Base-by-base conservation (phyloP, 1,284 basidiomycete genomes). In the Rhodotorula sp. region DNA sequence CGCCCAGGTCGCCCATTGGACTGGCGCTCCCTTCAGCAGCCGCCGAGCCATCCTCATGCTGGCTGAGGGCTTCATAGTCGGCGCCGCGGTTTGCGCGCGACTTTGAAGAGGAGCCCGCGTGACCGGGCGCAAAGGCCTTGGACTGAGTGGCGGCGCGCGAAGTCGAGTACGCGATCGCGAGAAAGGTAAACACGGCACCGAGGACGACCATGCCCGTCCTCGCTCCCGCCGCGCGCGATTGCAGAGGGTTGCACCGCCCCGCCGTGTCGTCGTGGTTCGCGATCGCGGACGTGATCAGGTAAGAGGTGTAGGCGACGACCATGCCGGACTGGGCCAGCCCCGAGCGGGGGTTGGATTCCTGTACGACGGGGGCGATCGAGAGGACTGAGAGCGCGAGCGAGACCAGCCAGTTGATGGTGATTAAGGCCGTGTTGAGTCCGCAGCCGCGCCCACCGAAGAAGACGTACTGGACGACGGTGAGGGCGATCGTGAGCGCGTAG, bases 161-260 rank as follows among this genome's bases (percentile, higher is more conserved):
- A 0, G 96, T 99, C 31, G 94, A 97, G 81, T 98, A 99, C 16
- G 97, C 96, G 77, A 99, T 97, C 4, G 97, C 95, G 60, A 98
- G 83, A 86, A 99, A 98, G 1, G 96, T 99, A 83, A 99, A 97
- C 21, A 94, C 82, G 7, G 93, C 97, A 58, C 96, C 97, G 58
- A 98, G 85, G 39, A 98, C 85, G 48, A 96, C 89, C 2, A 93
- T 91, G 5, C 93, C 94, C 31, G 89, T 94, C 74, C 90, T 88
- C 2, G 94, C 91, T 62, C 85, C 89, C 76, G 84, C 86, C 57
- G 86, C 87, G 31, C 82, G 81, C 4, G 85, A 86, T 26, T 85
- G 85, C 26, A 98, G 85, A 0, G 97, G 96, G 81, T 99, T 99
- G 85, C 96, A 99, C 58, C 87, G 85, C 16, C 81, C 81, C 84